Evolutionary conservation across 2,329 filamentous ascomycete species (phyloP), one percentile per base, ranked within the genome.

Genomic region (Lecanicillium sp.): DNA sequence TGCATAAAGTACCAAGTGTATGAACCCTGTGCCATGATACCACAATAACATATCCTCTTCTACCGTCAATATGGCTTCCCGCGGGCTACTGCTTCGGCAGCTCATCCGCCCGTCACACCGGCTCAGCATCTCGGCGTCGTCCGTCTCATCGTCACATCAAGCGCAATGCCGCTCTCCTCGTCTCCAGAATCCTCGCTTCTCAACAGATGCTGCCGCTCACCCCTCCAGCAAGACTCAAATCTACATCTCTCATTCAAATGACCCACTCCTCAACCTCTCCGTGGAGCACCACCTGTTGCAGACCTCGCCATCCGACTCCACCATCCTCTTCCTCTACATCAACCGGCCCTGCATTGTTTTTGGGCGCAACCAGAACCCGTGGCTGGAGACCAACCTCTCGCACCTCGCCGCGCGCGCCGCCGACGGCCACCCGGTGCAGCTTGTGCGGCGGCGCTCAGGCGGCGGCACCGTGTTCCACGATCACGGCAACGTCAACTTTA

Each of bases 401-500:
- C 68, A 77, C 1, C 65, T 94, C 3, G 52, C 51, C 3, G 18
- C 47, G 46, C 37, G 49, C 50, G 36, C 41, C 46, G 7, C 33
- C 44, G n/a, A 36, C 13, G 56, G 43, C 27, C 50, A 35, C 0
- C 42, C 54, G 3, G 61, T 77, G 28, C 51, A 71, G 42, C 77
- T 95, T 11, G 86, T 98, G 5, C 80, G 92, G 11, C 77, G 92
- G 14, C 78, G 90, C 36, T 89, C 83, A 17, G 92, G 92, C 19
- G 92, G 92, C 35, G 92, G 92, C 33, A 80, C 92, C 2, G 92
- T 98, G 37, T 97, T 94, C 57, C 92, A 98, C 60, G 92, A 97
- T 59, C 63, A 71, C 30, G 90, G 90, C 39, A 98, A 98, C 58
- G 75, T 95, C 49, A 98, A 98, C 62, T 98, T 89, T 71, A 85